phyloP scores from a whole-genome alignment of 192 early-diverging fungal genomes.

The Lunasporangiospora selenospora region DNA sequence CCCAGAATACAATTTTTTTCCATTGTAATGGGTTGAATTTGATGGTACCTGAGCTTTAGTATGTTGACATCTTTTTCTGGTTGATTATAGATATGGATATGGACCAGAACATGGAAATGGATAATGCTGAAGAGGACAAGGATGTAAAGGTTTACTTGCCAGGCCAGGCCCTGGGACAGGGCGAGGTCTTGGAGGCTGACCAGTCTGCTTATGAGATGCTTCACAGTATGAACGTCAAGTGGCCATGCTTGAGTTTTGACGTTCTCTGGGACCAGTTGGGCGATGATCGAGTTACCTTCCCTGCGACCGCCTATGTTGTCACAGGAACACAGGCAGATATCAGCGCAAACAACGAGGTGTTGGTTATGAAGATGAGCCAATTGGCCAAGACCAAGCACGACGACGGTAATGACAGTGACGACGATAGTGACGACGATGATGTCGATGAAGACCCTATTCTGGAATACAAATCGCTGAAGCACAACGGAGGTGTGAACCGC shows the following conservation, averaged over 20 bases:
- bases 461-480: constrained; percentile 82
- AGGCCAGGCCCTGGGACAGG: constrained; percentile 84
- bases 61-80: not conserved
- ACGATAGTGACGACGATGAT: constrained; percentile 78
- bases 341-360: constrained; percentile 85
- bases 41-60: not conserved
- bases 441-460: constrained; percentile 96
- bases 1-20: not conserved
- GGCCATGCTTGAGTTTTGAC: constrained; percentile 98
- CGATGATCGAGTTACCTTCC: constrained; percentile 78
- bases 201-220: constrained; percentile 97
- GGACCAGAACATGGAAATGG: constrained; percentile 51
- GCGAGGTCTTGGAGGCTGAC: constrained; percentile 94
- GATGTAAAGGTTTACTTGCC: constrained; percentile 88
- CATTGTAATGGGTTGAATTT: not conserved
- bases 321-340: constrained; percentile 92
- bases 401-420: constrained; percentile 78
- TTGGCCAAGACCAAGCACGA: constrained; percentile 93
- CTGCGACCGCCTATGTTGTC: constrained; percentile 91
- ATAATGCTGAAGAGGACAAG: constrained; percentile 67
- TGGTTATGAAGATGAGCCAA: constrained; percentile 96
- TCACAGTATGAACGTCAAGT: constrained; percentile 89
- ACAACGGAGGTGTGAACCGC: constrained; percentile 93
- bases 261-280: constrained; percentile 90
- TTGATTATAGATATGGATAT: constrained; percentile 36